Evolutionary conservation across 805 yeast species (phyloP), one percentile per base, ranked within the genome.

Genomic region (Wickerhamiella kurtzmanii): DNA sequence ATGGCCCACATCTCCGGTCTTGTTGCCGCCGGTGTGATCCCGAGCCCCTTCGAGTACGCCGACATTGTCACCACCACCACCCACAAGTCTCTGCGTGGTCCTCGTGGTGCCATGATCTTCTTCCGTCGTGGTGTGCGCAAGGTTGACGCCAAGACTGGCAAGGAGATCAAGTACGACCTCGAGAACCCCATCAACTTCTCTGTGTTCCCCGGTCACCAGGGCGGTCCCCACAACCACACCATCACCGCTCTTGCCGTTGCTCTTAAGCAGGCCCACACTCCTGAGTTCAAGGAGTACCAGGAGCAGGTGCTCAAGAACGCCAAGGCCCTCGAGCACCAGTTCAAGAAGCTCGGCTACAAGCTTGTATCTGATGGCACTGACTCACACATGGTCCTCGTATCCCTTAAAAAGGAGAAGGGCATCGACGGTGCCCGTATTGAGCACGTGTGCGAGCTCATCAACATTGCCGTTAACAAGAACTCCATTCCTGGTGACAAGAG

Each of bases 141-240:
- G 50, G 77, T 79, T 56, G 82, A 79, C 66, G 87, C 88, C 74
- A 83, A 86, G 60, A 38, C 22, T 18, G 97, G 97, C 61, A 84
- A 86, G 71, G 95, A 87, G 69, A 72, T 86, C 49, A 70, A 73
- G 49, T 92, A 88, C 68, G 96, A 92, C 60, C 78, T 92, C 66
- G 97, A 92, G 70, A 81, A 78, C 68, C 85, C 85, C 65, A 88
- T 92, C 70, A 92, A 92, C 76, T 92, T 92, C 68, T 87, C 96
- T 8, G 98, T 92, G 47, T 92, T 92, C 89, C 98, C 98, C 61
- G 98, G 95, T 57, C 98, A 92, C 70, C 98, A 92, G 74, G 98
- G 98, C 74, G 98, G 98, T 65, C 98, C 98, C 60, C 97, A 92
- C 72, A 92, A 92, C 75, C 98, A 92, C 72, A 92, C 98, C 56